Evolutionary conservation across 768 basidiomycete species (phyloP).

Genomic region (Hemileccinum rubropunctum): DNA sequence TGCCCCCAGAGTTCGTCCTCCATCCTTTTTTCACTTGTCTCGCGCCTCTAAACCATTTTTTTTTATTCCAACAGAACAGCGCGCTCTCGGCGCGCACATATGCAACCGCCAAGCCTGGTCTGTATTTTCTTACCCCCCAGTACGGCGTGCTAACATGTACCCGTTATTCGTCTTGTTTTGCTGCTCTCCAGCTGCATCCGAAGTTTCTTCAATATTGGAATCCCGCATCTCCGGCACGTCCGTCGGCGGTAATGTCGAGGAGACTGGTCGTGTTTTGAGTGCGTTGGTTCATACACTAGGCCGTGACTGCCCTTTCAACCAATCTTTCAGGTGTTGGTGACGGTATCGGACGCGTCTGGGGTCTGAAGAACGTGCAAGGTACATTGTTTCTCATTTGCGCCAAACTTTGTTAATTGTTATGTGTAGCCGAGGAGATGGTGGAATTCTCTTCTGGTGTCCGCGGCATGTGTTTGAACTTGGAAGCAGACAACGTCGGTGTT

Average conservation of each 20-base stretch:
- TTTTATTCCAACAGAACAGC: conserved; percentile 31
- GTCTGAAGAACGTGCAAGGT: conserved; percentile 98
- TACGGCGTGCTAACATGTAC: conserved; percentile 8
- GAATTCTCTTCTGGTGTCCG: conserved; percentile 99
- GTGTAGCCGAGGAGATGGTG: conserved; percentile 98
- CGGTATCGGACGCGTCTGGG: conserved; percentile 99
- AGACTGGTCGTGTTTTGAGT: conserved; percentile 99
- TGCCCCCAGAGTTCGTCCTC: conserved; percentile 52
- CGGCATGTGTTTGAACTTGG: conserved; percentile 99
- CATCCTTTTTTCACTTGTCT: conserved; percentile 9
- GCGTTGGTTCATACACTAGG: conserved; percentile 32
- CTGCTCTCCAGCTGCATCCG: conserved; percentile 80
- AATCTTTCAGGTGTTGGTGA: conserved; percentile 85
- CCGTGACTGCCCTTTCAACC: conserved; percentile 7
- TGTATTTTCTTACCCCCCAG: conserved; percentile 27
- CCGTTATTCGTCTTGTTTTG: conserved; percentile 17
- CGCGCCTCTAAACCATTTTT: conserved; percentile 10
- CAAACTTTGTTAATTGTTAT: conserved; percentile 3
- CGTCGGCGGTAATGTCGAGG: conserved; percentile 93
- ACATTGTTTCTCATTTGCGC: conserved; percentile 15
- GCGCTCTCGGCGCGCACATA: conserved; percentile 74
- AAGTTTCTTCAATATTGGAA: conserved; percentile 99
- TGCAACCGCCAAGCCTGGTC: conserved; percentile 98
- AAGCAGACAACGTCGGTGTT: conserved; percentile 99
- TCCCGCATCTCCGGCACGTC: conserved; percentile 93